Conservation (phyloP, 148 eudicot genomes). For the Cornus controversa region DNA sequence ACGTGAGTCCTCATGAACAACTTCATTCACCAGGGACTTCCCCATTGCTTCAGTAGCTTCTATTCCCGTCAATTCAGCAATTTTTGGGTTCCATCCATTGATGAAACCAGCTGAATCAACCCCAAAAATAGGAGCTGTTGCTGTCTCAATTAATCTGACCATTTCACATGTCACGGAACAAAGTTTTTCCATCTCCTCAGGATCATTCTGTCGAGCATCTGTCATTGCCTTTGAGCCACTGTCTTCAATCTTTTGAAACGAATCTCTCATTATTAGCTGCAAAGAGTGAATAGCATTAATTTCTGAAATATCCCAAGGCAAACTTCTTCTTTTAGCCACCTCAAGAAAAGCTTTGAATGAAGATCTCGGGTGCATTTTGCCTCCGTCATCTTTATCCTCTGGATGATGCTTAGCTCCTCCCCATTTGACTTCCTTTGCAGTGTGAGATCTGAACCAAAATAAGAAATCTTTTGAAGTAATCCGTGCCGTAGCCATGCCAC, state of each 20-base stretch:
- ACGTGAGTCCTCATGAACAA: conserved; percentile 31
- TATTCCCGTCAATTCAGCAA: conserved; percentile 41
- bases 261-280: conserved; percentile 42
- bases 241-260: conserved; percentile 16
- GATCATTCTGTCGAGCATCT: conserved; percentile 6
- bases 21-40: conserved; percentile 29
- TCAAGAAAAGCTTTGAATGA: conserved; percentile 43
- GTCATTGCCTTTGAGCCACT: conserved; percentile 4
- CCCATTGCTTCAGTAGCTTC: conserved; percentile 38
- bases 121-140: conserved; percentile 45
- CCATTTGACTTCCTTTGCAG: conserved; percentile 45
- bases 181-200: conserved; percentile 25
- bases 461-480: conserved; percentile 30
- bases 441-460: conserved; percentile 48
- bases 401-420: conserved; percentile 43
- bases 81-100: conserved; percentile 50
- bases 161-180: conserved; percentile 36
- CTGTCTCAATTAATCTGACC: conserved; percentile 45
- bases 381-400: conserved; percentile 36
- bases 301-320: conserved; percentile 45
- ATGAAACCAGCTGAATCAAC: conserved; percentile 34
- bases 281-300: conserved; percentile 44
- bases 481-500: conserved; percentile 48
- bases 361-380: conserved; percentile 39
- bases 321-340: conserved; percentile 33